Conservation (phyloP, 208 protist genomes). For the Endotrypanum monterogeii region DNA sequence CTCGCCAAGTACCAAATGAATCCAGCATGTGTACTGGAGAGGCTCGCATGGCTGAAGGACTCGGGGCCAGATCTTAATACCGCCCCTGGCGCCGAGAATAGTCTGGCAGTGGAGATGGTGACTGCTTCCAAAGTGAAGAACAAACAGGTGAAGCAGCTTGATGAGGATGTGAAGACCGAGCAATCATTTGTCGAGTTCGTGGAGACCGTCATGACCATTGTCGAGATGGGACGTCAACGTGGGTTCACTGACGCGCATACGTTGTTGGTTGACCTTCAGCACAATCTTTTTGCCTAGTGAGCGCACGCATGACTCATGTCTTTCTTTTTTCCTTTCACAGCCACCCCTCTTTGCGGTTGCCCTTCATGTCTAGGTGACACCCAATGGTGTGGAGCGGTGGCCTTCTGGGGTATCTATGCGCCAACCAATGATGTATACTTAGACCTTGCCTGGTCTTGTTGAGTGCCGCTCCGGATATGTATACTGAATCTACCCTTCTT, state of each 20-base stretch:
- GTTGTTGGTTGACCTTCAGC: conserved; percentile 19
- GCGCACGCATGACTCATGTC: not conserved
- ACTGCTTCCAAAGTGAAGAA: conserved; percentile 16
- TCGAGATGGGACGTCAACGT: conserved; percentile 13
- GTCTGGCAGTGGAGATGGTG: conserved; percentile 22
- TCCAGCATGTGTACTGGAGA: conserved; percentile 15
- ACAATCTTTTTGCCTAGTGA: conserved; percentile 8
- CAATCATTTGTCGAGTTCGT: conserved; percentile 84
- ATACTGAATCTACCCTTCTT: not conserved
- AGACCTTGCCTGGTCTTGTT: not conserved
- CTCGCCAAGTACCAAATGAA: conserved; percentile 4
- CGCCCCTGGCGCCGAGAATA: not conserved
- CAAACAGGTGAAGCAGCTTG: conserved; percentile 6
- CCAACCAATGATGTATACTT: conserved; percentile 18
- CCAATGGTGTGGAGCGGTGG: not conserved
- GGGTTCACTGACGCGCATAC: conserved; percentile 5
- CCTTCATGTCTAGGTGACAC: not conserved
- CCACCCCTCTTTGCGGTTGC: not conserved
- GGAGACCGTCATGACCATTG: conserved; percentile 56
- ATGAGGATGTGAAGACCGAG: conserved; percentile 36
- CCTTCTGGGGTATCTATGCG: conserved; percentile 22
- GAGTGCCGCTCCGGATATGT: not conserved
- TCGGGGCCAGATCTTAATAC: not conserved
- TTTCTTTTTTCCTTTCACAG: not conserved
- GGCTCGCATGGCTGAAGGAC: conserved; percentile 26